Conservation (phyloP, 2,329 filamentous ascomycete species). For the Alternaria brassicicola region DNA sequence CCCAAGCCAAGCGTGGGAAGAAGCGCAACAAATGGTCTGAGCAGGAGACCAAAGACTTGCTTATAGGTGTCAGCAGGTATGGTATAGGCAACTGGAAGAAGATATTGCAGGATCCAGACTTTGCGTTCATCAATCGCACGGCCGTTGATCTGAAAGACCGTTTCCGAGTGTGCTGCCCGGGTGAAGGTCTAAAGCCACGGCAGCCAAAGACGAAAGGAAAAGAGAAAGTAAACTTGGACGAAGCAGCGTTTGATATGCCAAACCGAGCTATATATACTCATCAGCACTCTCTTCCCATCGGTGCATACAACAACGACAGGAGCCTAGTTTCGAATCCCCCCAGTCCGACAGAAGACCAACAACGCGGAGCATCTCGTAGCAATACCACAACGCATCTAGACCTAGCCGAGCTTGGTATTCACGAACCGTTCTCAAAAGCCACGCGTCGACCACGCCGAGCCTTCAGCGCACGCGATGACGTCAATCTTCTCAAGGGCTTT, state of each 20-base stretch:
- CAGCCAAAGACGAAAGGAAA: slow-evolving; percentile 49
- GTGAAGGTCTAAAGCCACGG: slow-evolving; percentile 36
- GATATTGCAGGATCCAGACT: slow-evolving; percentile 63
- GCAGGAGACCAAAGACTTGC: slow-evolving; percentile 64
- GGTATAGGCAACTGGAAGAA: slow-evolving; percentile 70
- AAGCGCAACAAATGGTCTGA: slow-evolving; percentile 67
- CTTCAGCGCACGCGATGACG: slow-evolving; percentile 64
- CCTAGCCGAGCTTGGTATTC: slow-evolving; percentile 55
- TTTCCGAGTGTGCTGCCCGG: slow-evolving; percentile 62
- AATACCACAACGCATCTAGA: slow-evolving; percentile 34
- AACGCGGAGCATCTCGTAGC: slow-evolving; percentile 22
- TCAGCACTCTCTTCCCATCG: background rate
- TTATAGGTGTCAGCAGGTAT: slow-evolving; percentile 64
- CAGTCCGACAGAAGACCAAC: background rate
- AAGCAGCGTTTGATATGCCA: background rate
- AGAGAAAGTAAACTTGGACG: background rate
- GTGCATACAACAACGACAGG: background rate
- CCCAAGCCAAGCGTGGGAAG: slow-evolving; percentile 51
- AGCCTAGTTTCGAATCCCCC: background rate
- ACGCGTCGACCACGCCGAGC: slow-evolving; percentile 60
- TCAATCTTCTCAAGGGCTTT: slow-evolving; percentile 64
- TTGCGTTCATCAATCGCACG: slow-evolving; percentile 63
- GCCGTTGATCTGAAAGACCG: slow-evolving; percentile 68
- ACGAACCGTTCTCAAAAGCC: slow-evolving; percentile 56
- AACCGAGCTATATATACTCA: background rate